These are phyloP conservation scores for Clitopilus hobsonii DNA, from an alignment of 768 basidiomycete species.

Conservation along the genomic window DNA sequence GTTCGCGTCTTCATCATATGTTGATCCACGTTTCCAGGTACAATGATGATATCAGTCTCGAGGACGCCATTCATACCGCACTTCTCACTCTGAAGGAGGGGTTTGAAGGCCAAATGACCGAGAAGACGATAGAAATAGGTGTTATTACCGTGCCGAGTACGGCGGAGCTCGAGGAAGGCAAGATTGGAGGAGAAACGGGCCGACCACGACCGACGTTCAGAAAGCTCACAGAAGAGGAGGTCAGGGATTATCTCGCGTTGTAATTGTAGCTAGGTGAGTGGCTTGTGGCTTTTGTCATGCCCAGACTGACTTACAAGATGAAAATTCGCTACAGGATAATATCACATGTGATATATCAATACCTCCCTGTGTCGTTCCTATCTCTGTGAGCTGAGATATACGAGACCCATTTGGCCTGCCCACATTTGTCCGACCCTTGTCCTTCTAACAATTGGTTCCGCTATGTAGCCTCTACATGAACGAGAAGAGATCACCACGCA, in stretches of 20 bases:
- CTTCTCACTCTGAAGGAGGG: constrained; percentile 97
- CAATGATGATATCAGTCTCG: constrained; percentile 97
- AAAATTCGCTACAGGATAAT: no score
- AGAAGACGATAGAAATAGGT: constrained; percentile 99
- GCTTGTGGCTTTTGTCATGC: no score
- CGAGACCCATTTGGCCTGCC: no score
- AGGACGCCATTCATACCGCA: constrained; percentile 98
- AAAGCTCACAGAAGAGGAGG: constrained; percentile 94
- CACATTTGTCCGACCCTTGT: no score
- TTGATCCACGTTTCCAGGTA: constrained; percentile 53
- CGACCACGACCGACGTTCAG: constrained; percentile 86
- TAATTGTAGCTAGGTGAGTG: constrained; percentile 32
- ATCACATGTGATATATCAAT: no score
- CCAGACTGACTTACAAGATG: no score
- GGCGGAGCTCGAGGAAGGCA: constrained; percentile 63
- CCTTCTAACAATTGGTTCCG: no score
- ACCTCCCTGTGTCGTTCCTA: no score
- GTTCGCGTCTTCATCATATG: constrained; percentile 5
- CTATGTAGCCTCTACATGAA: no score
- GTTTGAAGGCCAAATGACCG: constrained; percentile 99
- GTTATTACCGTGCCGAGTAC: constrained; percentile 86
- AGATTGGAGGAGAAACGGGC: constrained; percentile 62
- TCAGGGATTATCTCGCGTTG: constrained; percentile 90
- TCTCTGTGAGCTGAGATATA: no score
- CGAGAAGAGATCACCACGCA: no score